phyloP scores from a whole-genome alignment of 73 alveolate species.

The Uronychia binucleata region DNA sequence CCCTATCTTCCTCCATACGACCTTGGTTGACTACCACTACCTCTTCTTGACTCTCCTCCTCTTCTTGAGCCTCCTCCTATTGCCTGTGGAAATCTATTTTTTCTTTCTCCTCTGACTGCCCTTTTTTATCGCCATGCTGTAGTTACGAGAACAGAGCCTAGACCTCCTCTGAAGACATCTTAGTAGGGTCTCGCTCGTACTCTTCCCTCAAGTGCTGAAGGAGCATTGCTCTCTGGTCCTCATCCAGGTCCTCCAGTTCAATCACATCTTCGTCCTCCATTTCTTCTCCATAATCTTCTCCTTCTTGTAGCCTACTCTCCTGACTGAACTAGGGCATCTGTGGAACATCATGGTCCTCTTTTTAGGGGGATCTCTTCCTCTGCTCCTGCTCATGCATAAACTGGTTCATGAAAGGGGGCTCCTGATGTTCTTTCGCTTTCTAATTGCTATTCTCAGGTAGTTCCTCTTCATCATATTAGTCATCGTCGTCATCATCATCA shows the following conservation, averaged over 20 bases:
- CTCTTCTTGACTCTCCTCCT: neutral
- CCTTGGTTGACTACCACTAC: neutral
- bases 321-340: too few relatives aligned
- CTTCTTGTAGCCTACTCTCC: conserved; percentile 7
- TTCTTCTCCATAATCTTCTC: too few relatives aligned
- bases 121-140: neutral
- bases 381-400: too few relatives aligned
- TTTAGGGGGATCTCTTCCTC: too few relatives aligned
- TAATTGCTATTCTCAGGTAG: too few relatives aligned
- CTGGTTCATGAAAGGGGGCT: too few relatives aligned
- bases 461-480: too few relatives aligned
- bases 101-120: neutral
- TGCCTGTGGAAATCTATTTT: neutral
- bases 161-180: too few relatives aligned
- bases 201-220: conserved; percentile 20
- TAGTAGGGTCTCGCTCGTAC: conserved; percentile 27
- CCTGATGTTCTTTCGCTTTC: too few relatives aligned
- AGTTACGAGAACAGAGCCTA: too few relatives aligned
- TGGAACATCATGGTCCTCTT: too few relatives aligned
- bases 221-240: conserved; percentile 11
- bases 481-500: too few relatives aligned
- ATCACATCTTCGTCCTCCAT: conserved; percentile 21
- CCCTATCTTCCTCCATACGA: neutral
- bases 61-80: neutral
- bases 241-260: conserved; percentile 24